Conservation (phyloP, 2,329 filamentous ascomycete species). For the Microascus cirrosus region DNA sequence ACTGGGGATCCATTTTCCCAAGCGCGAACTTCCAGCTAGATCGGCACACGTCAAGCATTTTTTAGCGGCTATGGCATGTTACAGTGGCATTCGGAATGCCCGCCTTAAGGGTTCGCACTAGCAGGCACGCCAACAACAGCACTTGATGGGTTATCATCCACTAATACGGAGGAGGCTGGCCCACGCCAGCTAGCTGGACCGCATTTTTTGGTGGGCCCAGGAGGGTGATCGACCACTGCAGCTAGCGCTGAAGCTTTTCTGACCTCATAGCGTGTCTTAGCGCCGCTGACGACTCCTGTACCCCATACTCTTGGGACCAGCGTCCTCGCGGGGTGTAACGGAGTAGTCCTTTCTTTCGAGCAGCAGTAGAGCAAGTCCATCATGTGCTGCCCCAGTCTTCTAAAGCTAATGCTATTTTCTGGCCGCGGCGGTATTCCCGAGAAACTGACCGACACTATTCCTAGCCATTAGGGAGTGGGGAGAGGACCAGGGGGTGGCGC, state of each 20-base stretch:
- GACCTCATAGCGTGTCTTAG: not conserved
- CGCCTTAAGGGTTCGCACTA: no score
- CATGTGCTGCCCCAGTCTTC: no score
- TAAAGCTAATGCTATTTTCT: not conserved
- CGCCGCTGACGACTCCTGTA: not conserved
- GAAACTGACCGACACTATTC: not conserved
- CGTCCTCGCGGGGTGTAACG: no score
- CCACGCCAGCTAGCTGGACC: not conserved
- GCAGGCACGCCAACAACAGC: no score
- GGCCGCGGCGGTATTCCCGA: not conserved
- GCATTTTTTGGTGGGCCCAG: not conserved
- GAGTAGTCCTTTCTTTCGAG: not conserved
- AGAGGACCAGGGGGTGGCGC: not conserved
- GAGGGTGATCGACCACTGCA: not conserved
- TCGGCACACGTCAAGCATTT: not conserved
- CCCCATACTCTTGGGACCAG: not conserved
- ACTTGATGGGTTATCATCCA: no score
- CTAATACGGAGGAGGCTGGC: no score
- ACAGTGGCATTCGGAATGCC: not conserved
- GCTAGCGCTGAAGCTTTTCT: not conserved
- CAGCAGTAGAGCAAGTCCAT: no score
- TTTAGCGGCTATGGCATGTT: not conserved
- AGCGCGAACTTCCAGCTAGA: not conserved
- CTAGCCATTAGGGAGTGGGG: no score
- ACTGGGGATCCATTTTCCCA: not conserved